phyloP scores from a whole-genome alignment of 2,329 filamentous ascomycete genomes.

The Tympanopsis confertula region DNA sequence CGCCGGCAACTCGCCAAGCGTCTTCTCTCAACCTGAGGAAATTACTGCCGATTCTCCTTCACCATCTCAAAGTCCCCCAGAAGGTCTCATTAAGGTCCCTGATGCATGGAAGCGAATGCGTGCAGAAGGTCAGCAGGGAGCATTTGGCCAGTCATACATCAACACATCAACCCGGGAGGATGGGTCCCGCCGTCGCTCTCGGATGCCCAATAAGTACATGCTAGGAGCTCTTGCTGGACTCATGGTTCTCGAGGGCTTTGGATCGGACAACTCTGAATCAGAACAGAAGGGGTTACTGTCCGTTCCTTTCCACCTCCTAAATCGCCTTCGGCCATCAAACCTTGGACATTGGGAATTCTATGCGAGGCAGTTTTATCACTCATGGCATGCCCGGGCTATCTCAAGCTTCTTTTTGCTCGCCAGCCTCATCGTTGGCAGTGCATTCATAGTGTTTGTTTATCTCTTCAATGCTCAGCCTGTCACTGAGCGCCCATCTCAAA shows the following conservation, averaged over 20 bases:
- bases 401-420: slow-evolving; percentile 34
- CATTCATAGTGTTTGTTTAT: slow-evolving; percentile 43
- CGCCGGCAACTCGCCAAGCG: slow-evolving; percentile 20
- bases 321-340: slow-evolving; percentile 15
- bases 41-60: slow-evolving; percentile 15
- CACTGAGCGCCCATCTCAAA: slow-evolving; percentile 14
- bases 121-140: slow-evolving; percentile 13
- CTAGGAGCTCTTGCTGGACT: slow-evolving; percentile 51
- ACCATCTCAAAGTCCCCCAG: slow-evolving; percentile 18
- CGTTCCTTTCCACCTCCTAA: slow-evolving; percentile 24
- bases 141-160: slow-evolving; percentile 22
- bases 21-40: slow-evolving; percentile 25
- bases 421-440: slow-evolving; percentile 35
- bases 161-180: slow-evolving; percentile 7
- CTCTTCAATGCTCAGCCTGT: slow-evolving; percentile 40
- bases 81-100: slow-evolving; percentile 28
- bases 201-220: slow-evolving; percentile 48
- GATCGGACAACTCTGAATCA: slow-evolving; percentile 27
- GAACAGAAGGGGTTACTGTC: slow-evolving; percentile 27
- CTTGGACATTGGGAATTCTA: not conserved
- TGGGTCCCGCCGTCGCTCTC: slow-evolving; percentile 29
- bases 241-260: slow-evolving; percentile 50
- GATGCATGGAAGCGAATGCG: slow-evolving; percentile 17
- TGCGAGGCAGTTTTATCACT: not conserved
- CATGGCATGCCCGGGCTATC: slow-evolving; percentile 16